Conservation (phyloP, 78 protist genomes). For the Dictyostelium capitatum region DNA sequence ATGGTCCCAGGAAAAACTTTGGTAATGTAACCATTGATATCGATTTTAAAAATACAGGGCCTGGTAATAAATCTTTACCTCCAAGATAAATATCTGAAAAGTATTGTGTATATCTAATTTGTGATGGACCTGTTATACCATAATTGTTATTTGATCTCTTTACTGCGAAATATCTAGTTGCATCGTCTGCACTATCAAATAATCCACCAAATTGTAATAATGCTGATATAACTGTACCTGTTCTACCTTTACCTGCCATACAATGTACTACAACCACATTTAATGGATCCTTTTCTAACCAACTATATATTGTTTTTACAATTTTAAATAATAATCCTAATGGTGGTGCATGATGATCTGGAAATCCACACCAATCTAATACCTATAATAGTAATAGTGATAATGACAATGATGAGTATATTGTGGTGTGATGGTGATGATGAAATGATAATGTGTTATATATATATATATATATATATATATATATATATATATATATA, state of each 20-base stretch:
- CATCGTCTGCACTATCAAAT: slow-evolving; percentile 77
- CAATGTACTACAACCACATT: slow-evolving; percentile 87
- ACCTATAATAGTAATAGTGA: slow-evolving; percentile 9
- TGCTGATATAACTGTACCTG: slow-evolving; percentile 80
- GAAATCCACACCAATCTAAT: slow-evolving; percentile 88
- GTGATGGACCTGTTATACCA: slow-evolving; percentile 85
- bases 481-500: background rate
- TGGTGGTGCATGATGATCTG: slow-evolving; percentile 91
- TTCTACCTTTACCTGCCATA: slow-evolving; percentile 85
- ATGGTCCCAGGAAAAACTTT: slow-evolving; percentile 64
- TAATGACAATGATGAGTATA: background rate
- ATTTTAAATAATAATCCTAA: slow-evolving; percentile 69
- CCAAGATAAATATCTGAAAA: slow-evolving; percentile 59
- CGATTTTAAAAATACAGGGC: slow-evolving; percentile 48
- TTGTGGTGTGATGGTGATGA: background rate
- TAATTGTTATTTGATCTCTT: slow-evolving; percentile 77
- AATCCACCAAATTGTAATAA: slow-evolving; percentile 79
- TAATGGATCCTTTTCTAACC: slow-evolving; percentile 51
- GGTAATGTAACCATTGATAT: slow-evolving; percentile 75
- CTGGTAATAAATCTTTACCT: slow-evolving; percentile 24
- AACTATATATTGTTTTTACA: slow-evolving; percentile 65
- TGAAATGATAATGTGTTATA: background rate
- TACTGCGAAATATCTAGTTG: slow-evolving; percentile 83
- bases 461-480: background rate
- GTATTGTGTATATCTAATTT: slow-evolving; percentile 76